A percentile compares a stretch with the other conserved stretches of the same genome.
Evolutionary conservation across 2,329 filamentous ascomycete genomes (phyloP).

Genomic region (Microdochium paspali): DNA sequence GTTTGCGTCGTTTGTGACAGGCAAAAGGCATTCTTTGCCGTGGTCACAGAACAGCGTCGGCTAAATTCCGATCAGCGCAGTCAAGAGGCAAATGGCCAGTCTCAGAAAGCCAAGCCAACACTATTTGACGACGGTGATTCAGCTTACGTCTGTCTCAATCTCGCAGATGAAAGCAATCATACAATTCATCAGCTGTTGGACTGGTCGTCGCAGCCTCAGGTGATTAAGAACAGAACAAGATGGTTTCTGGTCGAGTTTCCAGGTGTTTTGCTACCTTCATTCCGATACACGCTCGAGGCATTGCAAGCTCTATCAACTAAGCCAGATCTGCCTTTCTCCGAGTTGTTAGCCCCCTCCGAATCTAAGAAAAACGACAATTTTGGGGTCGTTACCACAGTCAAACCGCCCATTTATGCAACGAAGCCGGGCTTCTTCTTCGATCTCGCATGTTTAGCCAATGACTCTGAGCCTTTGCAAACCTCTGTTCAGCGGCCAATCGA

Average conservation of each 20-base stretch:
- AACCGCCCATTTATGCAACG: conserved; percentile 41
- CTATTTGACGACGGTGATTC: conserved; percentile 19
- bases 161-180: conserved; percentile 11
- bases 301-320: conserved; percentile 41
- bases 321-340: conserved; percentile 35
- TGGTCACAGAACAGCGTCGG: conserved; percentile 21
- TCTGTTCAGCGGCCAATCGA: conserved; percentile 7
- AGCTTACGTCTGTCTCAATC: conserved; percentile 21
- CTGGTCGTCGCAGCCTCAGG: conserved; percentile 13
- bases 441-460: conserved; percentile 21
- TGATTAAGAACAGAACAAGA: not conserved
- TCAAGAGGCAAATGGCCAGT: not conserved
- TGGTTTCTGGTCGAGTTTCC: conserved; percentile 50
- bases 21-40: conserved; percentile 29
- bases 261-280: conserved; percentile 46
- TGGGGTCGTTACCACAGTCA: conserved; percentile 15
- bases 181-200: conserved; percentile 14
- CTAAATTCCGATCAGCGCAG: conserved; percentile 3
- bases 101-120: conserved; percentile 6
- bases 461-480: conserved; percentile 11
- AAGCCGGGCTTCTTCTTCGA: conserved; percentile 38
- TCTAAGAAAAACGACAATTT: not conserved
- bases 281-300: conserved; percentile 44
- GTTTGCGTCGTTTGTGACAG: conserved; percentile 35
- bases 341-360: conserved; percentile 30